Base-by-base conservation (phyloP, 441 rosid species). In the Erodium moschatum region DNA sequence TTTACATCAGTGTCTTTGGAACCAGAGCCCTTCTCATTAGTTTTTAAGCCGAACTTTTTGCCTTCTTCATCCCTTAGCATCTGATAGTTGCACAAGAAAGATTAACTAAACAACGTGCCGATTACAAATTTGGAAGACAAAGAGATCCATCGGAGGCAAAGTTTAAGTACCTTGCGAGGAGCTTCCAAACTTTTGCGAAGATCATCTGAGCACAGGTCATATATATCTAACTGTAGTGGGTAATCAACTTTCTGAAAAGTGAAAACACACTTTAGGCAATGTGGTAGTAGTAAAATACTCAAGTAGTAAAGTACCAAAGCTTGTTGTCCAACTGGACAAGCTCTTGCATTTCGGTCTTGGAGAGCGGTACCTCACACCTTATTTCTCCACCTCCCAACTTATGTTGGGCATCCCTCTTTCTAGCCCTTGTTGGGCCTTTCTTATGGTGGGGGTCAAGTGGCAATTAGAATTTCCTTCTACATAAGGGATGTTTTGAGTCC, bases 221-320 rank as follows among this genome's bases (percentile, higher is more conserved):
- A 92, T 52, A 95, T 77, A 85, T 95, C 98, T 87, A 95, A 77
- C 84, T 85, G 89, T 85, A 95, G 73, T 1, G 98, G 97, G 76
- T 89, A 95, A 81, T 95, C 97, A 69, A 95, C 99, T 95, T 90
- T 95, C 98, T 95, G 80, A 68, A 33, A 84, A 72, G 69, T 10
- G 69, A 21, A 74, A 71, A 58, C 50, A 64, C 52, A 54, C 67
- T 18, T 67, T 60, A 72, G 72, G 20, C 54, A 19, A 35, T 18
- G 69, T 24, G 33, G 72, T 70, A 74, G 72, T 21, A 54, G 2
- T 38, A 16, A 20, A 54, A 61, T 54, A 27, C 60, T 48, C 16
- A 13, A 13, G 4, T 33, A 33, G 38, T 33, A 33, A 33, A 33
- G 4, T 33, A 3, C 27, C 27, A 24, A 24, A 35, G 40, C 40